Percentiles rank a stretch among this genome's conserved stretches.
Evolutionary conservation across 345 rosid genomes (phyloP).

Genomic region (Kandelia obovata): DNA sequence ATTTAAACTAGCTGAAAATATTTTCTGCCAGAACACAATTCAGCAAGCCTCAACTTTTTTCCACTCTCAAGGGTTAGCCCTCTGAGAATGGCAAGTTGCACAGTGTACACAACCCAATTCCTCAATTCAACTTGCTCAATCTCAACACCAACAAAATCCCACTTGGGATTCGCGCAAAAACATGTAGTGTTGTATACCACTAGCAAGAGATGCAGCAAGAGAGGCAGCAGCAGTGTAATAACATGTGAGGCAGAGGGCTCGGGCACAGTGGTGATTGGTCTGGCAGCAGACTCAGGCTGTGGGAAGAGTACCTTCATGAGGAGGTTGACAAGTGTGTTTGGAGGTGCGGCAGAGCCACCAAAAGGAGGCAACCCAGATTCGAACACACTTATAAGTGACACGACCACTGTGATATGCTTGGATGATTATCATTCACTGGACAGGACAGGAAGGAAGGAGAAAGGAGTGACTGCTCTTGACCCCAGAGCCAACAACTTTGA

Average conservation of each 20-base stretch:
- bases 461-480: slow-evolving; percentile 93
- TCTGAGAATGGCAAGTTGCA: slow-evolving; percentile 61
- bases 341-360: slow-evolving; percentile 93
- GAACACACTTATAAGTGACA: slow-evolving; percentile 87
- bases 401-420: slow-evolving; percentile 83
- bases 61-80: not conserved
- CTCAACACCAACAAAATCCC: slow-evolving; percentile 47
- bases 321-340: slow-evolving; percentile 85
- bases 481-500: slow-evolving; percentile 88
- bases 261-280: slow-evolving; percentile 81
- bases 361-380: slow-evolving; percentile 97
- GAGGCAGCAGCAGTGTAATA: slow-evolving; percentile 33
- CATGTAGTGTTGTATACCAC: slow-evolving; percentile 48
- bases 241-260: slow-evolving; percentile 52
- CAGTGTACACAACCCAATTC: slow-evolving; percentile 66
- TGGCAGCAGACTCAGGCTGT: slow-evolving; percentile 93
- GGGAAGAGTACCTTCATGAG: slow-evolving; percentile 94
- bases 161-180: slow-evolving; percentile 41
- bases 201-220: slow-evolving; percentile 22
- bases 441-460: slow-evolving; percentile 79
- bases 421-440: slow-evolving; percentile 94
- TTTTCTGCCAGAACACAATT: too few species aligned
- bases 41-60: too few species aligned
- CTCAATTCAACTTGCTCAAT: slow-evolving; percentile 64
- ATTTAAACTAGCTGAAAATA: not conserved